Conservation (phyloP, 2,329 filamentous ascomycete species). For the Kalmusia sp. region DNA sequence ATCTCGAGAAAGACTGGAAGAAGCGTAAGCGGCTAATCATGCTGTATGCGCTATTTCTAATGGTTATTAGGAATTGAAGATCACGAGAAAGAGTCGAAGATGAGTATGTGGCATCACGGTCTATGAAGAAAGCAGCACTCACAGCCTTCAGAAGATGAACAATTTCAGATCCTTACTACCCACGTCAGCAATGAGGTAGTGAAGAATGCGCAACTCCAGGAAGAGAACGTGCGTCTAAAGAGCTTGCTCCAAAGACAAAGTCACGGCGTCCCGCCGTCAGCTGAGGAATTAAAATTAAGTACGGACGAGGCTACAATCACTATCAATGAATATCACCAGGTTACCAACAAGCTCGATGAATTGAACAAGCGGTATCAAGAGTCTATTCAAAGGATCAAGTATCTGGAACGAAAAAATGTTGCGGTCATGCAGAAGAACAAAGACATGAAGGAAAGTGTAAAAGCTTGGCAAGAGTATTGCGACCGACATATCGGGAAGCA, state of each 20-base stretch:
- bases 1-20: constrained; percentile 42
- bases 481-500: constrained; percentile 37
- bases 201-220: constrained; percentile 31
- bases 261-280: constrained; percentile 5
- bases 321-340: constrained; percentile 32
- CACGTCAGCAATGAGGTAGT: constrained; percentile 35
- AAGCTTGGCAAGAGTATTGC: constrained; percentile 46
- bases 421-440: constrained; percentile 44
- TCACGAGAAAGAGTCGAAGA: constrained; percentile 31
- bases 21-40: constrained; percentile 29
- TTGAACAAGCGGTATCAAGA: constrained; percentile 41
- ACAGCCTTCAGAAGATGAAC: constrained; percentile 22
- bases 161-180: constrained; percentile 31
- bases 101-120: constrained; percentile 25
- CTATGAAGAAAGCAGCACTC: background rate
- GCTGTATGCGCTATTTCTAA: background rate
- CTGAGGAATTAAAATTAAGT: constrained; percentile 3
- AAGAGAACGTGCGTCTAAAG: constrained; percentile 34
- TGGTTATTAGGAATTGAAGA: constrained; percentile 29
- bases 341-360: constrained; percentile 39
- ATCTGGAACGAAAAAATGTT: constrained; percentile 41
- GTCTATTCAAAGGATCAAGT: constrained; percentile 34
- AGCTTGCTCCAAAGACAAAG: constrained; percentile 19
- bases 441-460: constrained; percentile 49
- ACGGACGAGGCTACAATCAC: constrained; percentile 13